These are phyloP conservation scores for Puccinia coronata DNA, from an alignment of 1,284 basidiomycete species.

Conservation along the genomic window DNA sequence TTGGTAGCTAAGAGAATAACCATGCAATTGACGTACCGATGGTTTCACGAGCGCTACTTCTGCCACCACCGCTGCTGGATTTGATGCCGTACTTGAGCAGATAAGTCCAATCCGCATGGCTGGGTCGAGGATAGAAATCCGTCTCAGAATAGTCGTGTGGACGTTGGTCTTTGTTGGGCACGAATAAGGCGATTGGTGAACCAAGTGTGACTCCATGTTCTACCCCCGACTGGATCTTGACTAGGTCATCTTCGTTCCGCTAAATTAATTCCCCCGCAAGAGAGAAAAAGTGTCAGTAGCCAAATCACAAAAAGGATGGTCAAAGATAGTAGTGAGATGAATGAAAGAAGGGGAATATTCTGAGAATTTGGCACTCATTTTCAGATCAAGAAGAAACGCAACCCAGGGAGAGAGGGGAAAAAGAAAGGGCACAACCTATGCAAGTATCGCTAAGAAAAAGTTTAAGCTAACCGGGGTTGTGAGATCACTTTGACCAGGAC, in stretches of 20 bases:
- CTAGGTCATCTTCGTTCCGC: slow-evolving; percentile 94
- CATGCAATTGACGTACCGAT: slow-evolving; percentile 68
- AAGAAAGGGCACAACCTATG: not conserved
- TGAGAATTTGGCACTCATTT: too few species aligned
- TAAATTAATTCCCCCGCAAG: not conserved
- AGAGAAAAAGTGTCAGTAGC: not conserved
- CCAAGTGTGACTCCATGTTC: slow-evolving; percentile 94
- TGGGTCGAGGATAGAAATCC: slow-evolving; percentile 88
- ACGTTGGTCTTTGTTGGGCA: slow-evolving; percentile 96
- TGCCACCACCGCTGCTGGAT: slow-evolving; percentile 91
- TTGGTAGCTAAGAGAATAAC: not conserved
- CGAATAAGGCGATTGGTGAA: slow-evolving; percentile 91
- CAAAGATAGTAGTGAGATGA: not conserved
- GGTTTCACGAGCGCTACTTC: slow-evolving; percentile 92
- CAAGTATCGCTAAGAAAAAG: not conserved
- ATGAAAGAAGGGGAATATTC: not conserved
- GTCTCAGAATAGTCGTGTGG: slow-evolving; percentile 94
- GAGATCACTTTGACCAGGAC: slow-evolving; percentile 94
- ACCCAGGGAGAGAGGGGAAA: too few species aligned
- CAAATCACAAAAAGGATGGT: not conserved
- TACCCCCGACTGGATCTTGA: slow-evolving; percentile 88
- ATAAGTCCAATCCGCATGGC: slow-evolving; percentile 98
- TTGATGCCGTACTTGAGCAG: slow-evolving; percentile 97
- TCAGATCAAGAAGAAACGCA: not conserved
- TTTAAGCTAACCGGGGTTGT: slow-evolving; percentile 70